Conservation (phyloP, 345 rosid species). For the Aethionema arabicum region DNA sequence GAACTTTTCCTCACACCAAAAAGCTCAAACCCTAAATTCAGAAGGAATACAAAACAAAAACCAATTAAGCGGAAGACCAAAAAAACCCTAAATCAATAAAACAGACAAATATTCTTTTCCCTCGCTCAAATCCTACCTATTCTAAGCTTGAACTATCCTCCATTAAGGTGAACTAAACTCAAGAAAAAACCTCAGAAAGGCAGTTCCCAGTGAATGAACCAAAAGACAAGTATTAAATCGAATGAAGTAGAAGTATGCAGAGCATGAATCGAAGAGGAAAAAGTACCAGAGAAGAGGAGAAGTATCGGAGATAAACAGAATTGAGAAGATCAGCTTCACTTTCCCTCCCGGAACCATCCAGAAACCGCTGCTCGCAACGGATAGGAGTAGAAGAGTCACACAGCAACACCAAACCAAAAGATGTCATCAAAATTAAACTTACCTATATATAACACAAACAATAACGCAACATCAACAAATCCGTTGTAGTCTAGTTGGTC, state of each 20-base stretch:
- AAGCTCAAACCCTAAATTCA: constrained; percentile 22
- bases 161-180: background rate
- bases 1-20: constrained; percentile 22
- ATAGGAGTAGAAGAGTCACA: constrained; percentile 18
- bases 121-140: constrained; percentile 9
- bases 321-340: constrained; percentile 2
- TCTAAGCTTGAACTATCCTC: background rate
- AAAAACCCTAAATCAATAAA: constrained; percentile 11
- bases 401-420: background rate
- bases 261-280: background rate
- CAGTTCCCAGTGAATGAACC: constrained; percentile 16
- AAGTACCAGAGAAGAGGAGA: constrained; percentile 32
- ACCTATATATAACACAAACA: rapidly evolving
- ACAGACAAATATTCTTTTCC: background rate
- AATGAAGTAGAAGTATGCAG: background rate
- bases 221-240: constrained; percentile 2
- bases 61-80: background rate
- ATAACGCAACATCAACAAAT: background rate
- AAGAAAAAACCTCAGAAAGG: background rate
- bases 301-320: constrained; percentile 22
- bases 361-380: constrained; percentile 29
- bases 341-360: constrained; percentile 23
- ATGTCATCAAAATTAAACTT: background rate
- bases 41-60: background rate
- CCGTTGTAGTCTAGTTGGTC: constrained; percentile 57